phyloP scores from a whole-genome alignment of 129 eudicot genomes.

The carrot (Daucus carota) region DH1_v3.0 NC_030384.2:26226501-26227000 shows the following conservation, averaged over 20 bases:
- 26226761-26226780: too few species aligned
- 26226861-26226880: not conserved
- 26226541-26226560: not conserved
- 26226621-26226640: not conserved
- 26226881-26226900: not conserved
- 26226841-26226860: not conserved
- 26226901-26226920: constrained; percentile 20
- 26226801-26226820: too few species aligned
- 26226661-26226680: too few species aligned
- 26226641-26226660: too few species aligned
- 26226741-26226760: too few species aligned
- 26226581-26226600: not conserved
- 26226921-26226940: constrained; percentile 5
- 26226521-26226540: not conserved
- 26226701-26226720: too few species aligned
- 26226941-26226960: constrained; percentile 21
- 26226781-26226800: too few species aligned
- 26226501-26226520: too few species aligned
- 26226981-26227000: constrained; percentile 31
- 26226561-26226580: not conserved
- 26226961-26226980: constrained; percentile 22
- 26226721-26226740: too few species aligned
- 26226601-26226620: too few species aligned
- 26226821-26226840: not conserved
- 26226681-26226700: not conserved